phyloP scores from a whole-genome alignment of 2,329 filamentous ascomycete species.

The Neofusicoccum sp. region DNA sequence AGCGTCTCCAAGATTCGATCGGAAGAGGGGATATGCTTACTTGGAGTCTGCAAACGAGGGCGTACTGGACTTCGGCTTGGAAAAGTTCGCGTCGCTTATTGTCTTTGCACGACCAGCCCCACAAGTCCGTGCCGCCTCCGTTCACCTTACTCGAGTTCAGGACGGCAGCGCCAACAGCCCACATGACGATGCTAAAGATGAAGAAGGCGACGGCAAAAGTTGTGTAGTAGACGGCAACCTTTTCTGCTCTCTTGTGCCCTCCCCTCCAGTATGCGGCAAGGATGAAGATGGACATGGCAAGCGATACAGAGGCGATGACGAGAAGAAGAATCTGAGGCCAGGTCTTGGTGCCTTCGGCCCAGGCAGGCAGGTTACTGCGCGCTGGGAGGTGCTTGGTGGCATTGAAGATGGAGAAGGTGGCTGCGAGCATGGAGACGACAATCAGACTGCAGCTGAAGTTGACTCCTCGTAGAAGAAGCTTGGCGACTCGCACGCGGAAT shows the following conservation, averaged over 20 bases:
- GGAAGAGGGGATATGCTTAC: conserved; percentile 44
- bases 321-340: conserved; percentile 92
- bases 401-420: conserved; percentile 91
- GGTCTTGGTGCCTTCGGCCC: conserved; percentile 73
- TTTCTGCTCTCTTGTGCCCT: conserved; percentile 84
- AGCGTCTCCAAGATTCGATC: conserved; percentile 13
- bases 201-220: conserved; percentile 92
- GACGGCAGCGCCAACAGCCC: conserved; percentile 80
- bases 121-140: conserved; percentile 80
- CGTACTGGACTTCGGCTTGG: conserved; percentile 78
- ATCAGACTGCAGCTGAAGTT: conserved; percentile 97
- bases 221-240: conserved; percentile 92
- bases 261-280: conserved; percentile 85
- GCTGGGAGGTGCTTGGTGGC: conserved; percentile 71
- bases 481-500: conserved; percentile 84
- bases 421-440: conserved; percentile 82
- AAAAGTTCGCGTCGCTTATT: conserved; percentile 80
- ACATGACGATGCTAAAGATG: conserved; percentile 88
- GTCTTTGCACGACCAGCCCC: conserved; percentile 96
- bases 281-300: conserved; percentile 74
- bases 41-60: conserved; percentile 84
- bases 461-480: conserved; percentile 89
- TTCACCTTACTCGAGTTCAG: conserved; percentile 76
- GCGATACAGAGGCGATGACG: conserved; percentile 73
- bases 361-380: conserved; percentile 79